Evolutionary conservation across 176 grass and related monocot genomes (phyloP).

Genomic region (Zea mays): Zm-B73-REFERENCE-NAM-5.0 NC_050104.1:152667501-152668000

Average conservation of each 20-base stretch:
- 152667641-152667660: not conserved
- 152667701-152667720: not conserved
- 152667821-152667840: not conserved
- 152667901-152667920: not conserved
- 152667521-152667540: too few species aligned
- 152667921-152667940: not conserved
- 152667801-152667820: not conserved
- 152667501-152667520: too few species aligned
- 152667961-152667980: slow-evolving; percentile 10
- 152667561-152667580: not conserved
- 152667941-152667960: not conserved
- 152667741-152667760: not conserved
- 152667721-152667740: not conserved
- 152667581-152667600: not conserved
- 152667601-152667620: slow-evolving; percentile 1
- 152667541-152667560: too few species aligned
- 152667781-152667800: slow-evolving; percentile 14
- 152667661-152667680: not conserved
- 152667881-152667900: not conserved
- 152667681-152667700: not conserved
- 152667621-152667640: not conserved
- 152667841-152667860: slow-evolving; percentile 13
- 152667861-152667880: too few species aligned
- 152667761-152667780: not conserved
- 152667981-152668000: not conserved